Evolutionary conservation across 352 stramenopile genomes (phyloP).

Genomic region (Globisporangium viniferum): DNA sequence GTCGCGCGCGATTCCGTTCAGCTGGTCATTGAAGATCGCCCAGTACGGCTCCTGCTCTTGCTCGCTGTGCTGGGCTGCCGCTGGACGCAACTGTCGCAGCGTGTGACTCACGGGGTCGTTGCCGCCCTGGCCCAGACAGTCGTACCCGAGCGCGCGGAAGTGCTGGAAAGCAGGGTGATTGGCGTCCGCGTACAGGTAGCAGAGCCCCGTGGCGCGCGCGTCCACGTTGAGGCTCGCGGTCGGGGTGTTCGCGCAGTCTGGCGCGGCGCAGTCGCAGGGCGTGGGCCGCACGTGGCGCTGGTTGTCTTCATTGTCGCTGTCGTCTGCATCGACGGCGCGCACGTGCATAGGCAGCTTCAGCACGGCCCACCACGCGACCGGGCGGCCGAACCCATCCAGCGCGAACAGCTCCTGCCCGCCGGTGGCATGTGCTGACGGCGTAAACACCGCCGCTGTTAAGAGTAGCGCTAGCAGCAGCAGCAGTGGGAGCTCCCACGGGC

Average conservation of each 20-base stretch:
- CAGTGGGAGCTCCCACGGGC: not conserved
- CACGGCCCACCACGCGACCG: constrained; percentile 73
- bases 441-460: not conserved
- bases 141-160: constrained; percentile 68
- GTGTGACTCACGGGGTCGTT: constrained; percentile 75
- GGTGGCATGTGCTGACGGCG: constrained; percentile 1
- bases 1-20: constrained; percentile 56
- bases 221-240: constrained; percentile 30
- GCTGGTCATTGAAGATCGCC: constrained; percentile 78
- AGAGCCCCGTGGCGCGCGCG: constrained; percentile 52
- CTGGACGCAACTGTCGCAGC: constrained; percentile 40
- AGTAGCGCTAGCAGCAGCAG: constrained; percentile 22
- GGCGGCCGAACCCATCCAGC: constrained; percentile 51
- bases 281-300: constrained; percentile 26
- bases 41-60: constrained; percentile 37
- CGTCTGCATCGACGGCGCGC: constrained; percentile 10
- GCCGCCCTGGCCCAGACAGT: constrained; percentile 73
- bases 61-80: not conserved
- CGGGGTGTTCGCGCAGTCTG: constrained; percentile 49
- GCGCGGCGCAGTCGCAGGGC: constrained; percentile 62
- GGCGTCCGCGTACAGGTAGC: constrained; percentile 78
- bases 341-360: constrained; percentile 68
- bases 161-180: constrained; percentile 42
- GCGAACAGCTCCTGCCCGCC: constrained; percentile 28
- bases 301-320: not conserved